These are phyloP conservation scores for Furcasterigmium sp. DNA, from an alignment of 2,329 filamentous ascomycete genomes.

Conservation along the genomic window DNA sequence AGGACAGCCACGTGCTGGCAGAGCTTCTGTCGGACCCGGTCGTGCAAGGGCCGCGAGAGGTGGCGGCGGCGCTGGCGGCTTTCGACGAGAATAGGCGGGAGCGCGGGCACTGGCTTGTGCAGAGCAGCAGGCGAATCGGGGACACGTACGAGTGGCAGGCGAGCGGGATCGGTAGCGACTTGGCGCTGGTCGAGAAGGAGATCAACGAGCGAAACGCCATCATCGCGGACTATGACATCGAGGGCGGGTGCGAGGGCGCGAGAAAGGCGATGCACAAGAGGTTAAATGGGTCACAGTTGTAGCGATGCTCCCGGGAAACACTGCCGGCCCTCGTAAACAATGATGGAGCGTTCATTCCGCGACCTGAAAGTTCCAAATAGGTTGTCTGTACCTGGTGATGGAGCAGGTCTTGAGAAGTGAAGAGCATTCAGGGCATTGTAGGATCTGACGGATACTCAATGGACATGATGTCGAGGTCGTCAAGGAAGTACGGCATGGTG, in stretches of 20 bases:
- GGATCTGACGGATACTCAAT: no score
- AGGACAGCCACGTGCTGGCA: slow-evolving; percentile 40
- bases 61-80: slow-evolving; percentile 40
- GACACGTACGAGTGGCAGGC: slow-evolving; percentile 40
- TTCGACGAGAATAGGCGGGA: slow-evolving; percentile 44
- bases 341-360: no score
- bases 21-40: slow-evolving; percentile 38
- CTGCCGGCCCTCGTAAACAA: no score
- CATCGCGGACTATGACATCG: neutral
- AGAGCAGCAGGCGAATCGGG: slow-evolving; percentile 40
- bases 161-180: slow-evolving; percentile 1
- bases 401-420: no score
- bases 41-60: slow-evolving; percentile 22
- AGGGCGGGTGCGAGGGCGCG: neutral
- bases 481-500: no score
- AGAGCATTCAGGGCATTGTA: no score
- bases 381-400: no score
- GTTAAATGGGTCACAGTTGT: neutral
- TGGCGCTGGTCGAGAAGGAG: neutral
- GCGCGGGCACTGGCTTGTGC: slow-evolving; percentile 42
- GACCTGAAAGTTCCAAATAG: no score
- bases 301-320: no score
- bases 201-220: neutral
- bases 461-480: no score
- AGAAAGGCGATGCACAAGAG: neutral